These are phyloP conservation scores for Trifolium fragiferum DNA, from an alignment of 306 rosid genomes.

Conservation along the genomic window DNA sequence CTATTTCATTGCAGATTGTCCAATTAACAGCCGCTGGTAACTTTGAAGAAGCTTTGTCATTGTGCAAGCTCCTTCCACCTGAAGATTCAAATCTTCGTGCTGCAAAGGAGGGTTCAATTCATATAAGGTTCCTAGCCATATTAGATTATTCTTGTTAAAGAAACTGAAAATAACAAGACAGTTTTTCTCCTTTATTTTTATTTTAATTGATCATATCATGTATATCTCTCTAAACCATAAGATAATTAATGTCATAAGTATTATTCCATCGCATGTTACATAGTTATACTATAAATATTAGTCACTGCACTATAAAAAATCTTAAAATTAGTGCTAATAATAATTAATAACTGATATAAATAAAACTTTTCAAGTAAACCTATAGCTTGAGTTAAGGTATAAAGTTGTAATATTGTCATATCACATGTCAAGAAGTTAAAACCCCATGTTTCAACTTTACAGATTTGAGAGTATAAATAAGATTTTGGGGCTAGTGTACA, in stretches of 20 bases:
- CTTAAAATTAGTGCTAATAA: not conserved
- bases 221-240: conserved; percentile 2
- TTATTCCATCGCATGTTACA: not conserved
- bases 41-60: conserved; percentile 96
- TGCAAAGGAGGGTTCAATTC: conserved; percentile 96
- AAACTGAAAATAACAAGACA: conserved; percentile 33
- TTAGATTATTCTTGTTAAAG: conserved; percentile 32
- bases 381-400: not conserved
- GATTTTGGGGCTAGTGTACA: not conserved
- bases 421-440: conserved; percentile 8
- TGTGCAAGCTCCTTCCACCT: conserved; percentile 98
- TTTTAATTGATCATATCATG: conserved; percentile 18
- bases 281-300: conserved; percentile 8
- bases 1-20: conserved; percentile 69
- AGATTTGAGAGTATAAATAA: conserved; percentile 9
- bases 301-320: conserved; percentile 3
- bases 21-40: conserved; percentile 97
- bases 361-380: not conserved
- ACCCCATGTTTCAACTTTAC: conserved; percentile 9
- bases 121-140: conserved; percentile 68
- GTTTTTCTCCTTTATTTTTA: conserved; percentile 19
- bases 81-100: conserved; percentile 95
- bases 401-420: not conserved
- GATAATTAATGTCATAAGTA: conserved; percentile 1
- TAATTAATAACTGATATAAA: not conserved